Conservation (phyloP, 78 protist species). For the Dictyostelium purpureum region DNA sequence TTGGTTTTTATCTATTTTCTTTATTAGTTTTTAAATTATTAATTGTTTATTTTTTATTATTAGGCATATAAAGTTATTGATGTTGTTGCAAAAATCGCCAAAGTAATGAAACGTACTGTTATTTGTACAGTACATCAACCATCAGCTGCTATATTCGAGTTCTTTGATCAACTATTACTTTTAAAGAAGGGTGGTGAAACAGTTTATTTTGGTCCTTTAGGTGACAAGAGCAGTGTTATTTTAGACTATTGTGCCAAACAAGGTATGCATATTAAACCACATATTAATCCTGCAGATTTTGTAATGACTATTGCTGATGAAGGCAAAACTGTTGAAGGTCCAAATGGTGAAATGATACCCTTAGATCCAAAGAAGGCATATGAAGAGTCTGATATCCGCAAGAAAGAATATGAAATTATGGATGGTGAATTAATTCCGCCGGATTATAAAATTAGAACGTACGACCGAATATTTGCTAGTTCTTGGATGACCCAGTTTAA, state of each 20-base stretch:
- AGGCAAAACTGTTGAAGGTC: neutral
- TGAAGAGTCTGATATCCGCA: neutral
- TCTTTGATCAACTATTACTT: slow-evolving; percentile 83
- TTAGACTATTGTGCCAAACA: neutral
- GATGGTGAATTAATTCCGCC: slow-evolving; percentile 2
- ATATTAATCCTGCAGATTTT: slow-evolving; percentile 84
- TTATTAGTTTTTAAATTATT: too few relatives aligned
- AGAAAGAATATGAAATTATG: neutral
- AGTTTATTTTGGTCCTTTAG: slow-evolving; percentile 83
- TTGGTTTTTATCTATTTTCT: too few relatives aligned
- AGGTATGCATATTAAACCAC: slow-evolving; percentile 43
- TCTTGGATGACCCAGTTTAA: slow-evolving; percentile 28
- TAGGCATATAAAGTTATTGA: slow-evolving; percentile 69
- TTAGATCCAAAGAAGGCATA: slow-evolving; percentile 17
- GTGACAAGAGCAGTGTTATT: slow-evolving; percentile 12
- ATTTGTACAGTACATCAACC: slow-evolving; percentile 95
- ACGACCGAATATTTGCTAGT: slow-evolving; percentile 3
- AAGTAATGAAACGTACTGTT: slow-evolving; percentile 56
- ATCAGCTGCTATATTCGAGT: slow-evolving; percentile 53
- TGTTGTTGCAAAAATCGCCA: slow-evolving; percentile 13
- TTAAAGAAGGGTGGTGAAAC: slow-evolving; percentile 84
- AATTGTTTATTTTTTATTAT: too few relatives aligned
- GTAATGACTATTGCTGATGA: slow-evolving; percentile 65
- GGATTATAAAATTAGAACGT: neutral
- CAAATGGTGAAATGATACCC: neutral